phyloP scores from a whole-genome alignment of 345 rosid species.

The Trapa bicornis region DNA sequence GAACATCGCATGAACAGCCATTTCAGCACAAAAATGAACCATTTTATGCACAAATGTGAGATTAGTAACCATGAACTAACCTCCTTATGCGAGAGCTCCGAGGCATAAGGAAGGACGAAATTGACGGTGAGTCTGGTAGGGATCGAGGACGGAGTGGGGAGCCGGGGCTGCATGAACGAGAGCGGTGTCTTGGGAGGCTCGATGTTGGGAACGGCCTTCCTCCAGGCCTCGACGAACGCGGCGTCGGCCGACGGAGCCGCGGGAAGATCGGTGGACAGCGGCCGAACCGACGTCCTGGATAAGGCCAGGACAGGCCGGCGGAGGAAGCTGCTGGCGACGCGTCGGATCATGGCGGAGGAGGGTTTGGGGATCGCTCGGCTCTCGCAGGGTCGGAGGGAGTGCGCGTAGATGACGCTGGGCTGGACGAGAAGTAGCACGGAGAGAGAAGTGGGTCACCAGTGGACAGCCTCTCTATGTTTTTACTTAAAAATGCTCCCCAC shows the following conservation, averaged over 20 bases:
- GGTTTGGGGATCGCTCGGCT: slow-evolving; percentile 27
- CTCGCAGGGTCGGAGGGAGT: slow-evolving; percentile 23
- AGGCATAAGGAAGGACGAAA: slow-evolving; percentile 38
- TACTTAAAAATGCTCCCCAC: too few relatives aligned
- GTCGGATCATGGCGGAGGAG: slow-evolving; percentile 23
- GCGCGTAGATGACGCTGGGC: neutral
- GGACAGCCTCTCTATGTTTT: too few relatives aligned
- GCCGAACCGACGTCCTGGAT: slow-evolving; percentile 5
- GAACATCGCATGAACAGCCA: neutral
- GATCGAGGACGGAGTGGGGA: slow-evolving; percentile 25
- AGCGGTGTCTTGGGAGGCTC: slow-evolving; percentile 40
- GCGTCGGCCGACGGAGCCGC: slow-evolving; percentile 19
- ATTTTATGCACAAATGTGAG: neutral
- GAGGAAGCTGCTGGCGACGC: slow-evolving; percentile 13
- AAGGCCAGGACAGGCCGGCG: slow-evolving; percentile 7
- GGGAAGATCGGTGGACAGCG: slow-evolving; percentile 25
- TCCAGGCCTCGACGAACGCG: slow-evolving; percentile 32
- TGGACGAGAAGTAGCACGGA: too few relatives aligned
- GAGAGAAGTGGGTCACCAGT: too few relatives aligned
- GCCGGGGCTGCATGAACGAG: slow-evolving; percentile 31
- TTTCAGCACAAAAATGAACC: neutral
- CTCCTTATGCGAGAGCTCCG: slow-evolving; percentile 31
- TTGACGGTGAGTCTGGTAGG: slow-evolving; percentile 41
- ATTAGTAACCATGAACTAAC: slow-evolving; percentile 5
- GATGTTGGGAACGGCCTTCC: slow-evolving; percentile 23